These are phyloP conservation scores for Cubamyces sp. DNA, from an alignment of 768 basidiomycete genomes.

Conservation along the genomic window DNA sequence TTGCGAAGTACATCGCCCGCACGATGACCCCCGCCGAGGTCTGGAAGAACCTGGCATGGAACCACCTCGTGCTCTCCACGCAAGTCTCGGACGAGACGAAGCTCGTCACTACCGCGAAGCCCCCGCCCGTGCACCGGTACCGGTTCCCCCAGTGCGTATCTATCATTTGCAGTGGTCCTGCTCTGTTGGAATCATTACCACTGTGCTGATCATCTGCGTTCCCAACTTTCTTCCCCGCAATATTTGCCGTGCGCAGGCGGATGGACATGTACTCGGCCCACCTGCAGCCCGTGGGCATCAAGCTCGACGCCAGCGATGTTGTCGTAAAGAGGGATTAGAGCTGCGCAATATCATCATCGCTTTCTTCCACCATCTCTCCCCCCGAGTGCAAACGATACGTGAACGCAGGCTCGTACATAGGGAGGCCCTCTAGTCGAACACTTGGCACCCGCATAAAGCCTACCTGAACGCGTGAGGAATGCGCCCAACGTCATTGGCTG, in stretches of 20 bases:
- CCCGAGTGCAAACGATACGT: too few species aligned
- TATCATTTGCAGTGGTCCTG: not conserved
- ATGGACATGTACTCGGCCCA: conserved; percentile 67
- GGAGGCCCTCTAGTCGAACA: too few species aligned
- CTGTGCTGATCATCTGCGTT: too few species aligned
- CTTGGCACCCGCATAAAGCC: too few species aligned
- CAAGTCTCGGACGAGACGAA: conserved; percentile 47
- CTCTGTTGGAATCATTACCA: too few species aligned
- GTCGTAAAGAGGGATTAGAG: conserved; percentile 38
- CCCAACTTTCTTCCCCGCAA: not conserved
- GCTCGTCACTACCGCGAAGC: conserved; percentile 47
- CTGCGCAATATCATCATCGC: conserved; percentile 6
- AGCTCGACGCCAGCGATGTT: conserved; percentile 40
- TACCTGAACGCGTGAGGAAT: not conserved
- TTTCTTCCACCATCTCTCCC: not conserved
- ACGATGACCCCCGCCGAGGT: conserved; percentile 56
- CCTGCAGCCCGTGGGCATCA: conserved; percentile 58
- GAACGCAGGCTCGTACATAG: too few species aligned
- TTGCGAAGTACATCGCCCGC: conserved; percentile 69
- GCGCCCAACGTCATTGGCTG: conserved; percentile 8
- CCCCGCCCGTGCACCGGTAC: conserved; percentile 58
- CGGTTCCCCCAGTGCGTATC: conserved; percentile 73
- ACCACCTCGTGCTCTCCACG: conserved; percentile 54
- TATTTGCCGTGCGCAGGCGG: conserved; percentile 40
- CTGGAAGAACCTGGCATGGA: conserved; percentile 60